Evolutionary conservation across 108 stramenopile species (phyloP).

Genomic region (Parietichytrium sp.): DNA sequence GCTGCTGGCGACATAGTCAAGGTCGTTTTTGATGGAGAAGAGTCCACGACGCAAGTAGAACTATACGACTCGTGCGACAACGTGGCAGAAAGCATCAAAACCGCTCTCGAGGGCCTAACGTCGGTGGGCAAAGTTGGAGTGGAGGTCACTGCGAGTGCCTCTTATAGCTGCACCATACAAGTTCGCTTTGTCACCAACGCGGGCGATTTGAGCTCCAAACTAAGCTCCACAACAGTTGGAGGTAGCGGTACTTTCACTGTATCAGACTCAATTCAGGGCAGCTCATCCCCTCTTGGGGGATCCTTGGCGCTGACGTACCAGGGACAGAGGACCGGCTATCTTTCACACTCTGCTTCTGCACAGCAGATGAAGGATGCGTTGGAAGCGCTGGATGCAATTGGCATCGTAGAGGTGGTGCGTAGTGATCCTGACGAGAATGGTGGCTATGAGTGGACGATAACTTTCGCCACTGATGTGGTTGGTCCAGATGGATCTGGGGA

Average conservation of each 20-base stretch:
- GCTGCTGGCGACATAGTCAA: slow-evolving; percentile 53
- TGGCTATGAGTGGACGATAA: slow-evolving; percentile 73
- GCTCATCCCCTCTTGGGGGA: slow-evolving; percentile 56
- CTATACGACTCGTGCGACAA: slow-evolving; percentile 31
- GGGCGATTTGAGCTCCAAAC: slow-evolving; percentile 48
- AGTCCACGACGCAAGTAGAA: slow-evolving; percentile 12
- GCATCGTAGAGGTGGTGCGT: slow-evolving; percentile 66
- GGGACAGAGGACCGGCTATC: slow-evolving; percentile 69
- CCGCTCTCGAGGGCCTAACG: slow-evolving; percentile 69
- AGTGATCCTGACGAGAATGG: slow-evolving; percentile 63
- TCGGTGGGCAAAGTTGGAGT: slow-evolving; percentile 72
- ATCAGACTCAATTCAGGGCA: background rate
- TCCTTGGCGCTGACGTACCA: slow-evolving; percentile 69
- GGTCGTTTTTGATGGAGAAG: slow-evolving; percentile 52
- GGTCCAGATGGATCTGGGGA: slow-evolving; percentile 47
- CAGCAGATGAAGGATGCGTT: slow-evolving; percentile 63
- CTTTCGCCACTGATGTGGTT: slow-evolving; percentile 67
- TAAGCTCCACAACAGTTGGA: too few relatives aligned
- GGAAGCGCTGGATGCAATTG: slow-evolving; percentile 65
- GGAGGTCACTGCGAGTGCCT: slow-evolving; percentile 43
- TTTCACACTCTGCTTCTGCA: slow-evolving; percentile 63
- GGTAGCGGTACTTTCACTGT: background rate
- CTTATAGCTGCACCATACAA: slow-evolving; percentile 64
- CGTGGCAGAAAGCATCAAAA: slow-evolving; percentile 63
- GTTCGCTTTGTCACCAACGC: slow-evolving; percentile 76